Evolutionary conservation across 2,329 filamentous ascomycete genomes (phyloP).

Genomic region (Diaporthe ampelina): DNA sequence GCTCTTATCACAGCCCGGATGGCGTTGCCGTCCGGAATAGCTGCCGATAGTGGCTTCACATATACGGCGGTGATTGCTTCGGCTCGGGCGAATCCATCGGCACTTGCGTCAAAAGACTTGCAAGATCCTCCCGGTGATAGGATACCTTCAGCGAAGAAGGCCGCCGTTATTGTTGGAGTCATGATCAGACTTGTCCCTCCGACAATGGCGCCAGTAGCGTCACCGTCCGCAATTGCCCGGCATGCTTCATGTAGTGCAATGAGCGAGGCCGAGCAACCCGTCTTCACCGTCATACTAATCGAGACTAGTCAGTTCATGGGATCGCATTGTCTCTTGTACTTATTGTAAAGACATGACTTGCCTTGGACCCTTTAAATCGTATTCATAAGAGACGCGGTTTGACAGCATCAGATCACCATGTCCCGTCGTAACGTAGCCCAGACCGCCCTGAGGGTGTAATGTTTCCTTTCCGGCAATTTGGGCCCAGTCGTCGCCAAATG

Average conservation of each 20-base stretch:
- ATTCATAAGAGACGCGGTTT: neutral
- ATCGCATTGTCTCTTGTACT: too few relatives aligned
- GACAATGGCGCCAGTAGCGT: constrained; percentile 1
- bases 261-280: constrained; percentile 5
- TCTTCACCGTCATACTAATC: neutral
- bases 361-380: constrained; percentile 7
- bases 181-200: constrained; percentile 5
- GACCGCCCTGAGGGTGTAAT: constrained; percentile 1
- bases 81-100: neutral
- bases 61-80: constrained; percentile 1
- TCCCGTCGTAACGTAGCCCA: neutral
- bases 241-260: constrained; percentile 10
- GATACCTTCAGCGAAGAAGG: constrained; percentile 9
- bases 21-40: neutral
- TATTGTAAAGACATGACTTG: neutral
- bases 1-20: neutral
- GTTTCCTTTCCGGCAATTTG: neutral
- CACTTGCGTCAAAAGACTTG: constrained; percentile 1
- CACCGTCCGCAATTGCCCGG: neutral
- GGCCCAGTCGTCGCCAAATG: neutral
- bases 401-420: neutral
- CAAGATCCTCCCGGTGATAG: neutral
- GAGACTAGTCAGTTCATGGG: too few relatives aligned
- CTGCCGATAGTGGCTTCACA: neutral
- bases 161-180: neutral